phyloP scores from a whole-genome alignment of 106 monocot genomes.

The Hemerocallis citrina region DNA sequence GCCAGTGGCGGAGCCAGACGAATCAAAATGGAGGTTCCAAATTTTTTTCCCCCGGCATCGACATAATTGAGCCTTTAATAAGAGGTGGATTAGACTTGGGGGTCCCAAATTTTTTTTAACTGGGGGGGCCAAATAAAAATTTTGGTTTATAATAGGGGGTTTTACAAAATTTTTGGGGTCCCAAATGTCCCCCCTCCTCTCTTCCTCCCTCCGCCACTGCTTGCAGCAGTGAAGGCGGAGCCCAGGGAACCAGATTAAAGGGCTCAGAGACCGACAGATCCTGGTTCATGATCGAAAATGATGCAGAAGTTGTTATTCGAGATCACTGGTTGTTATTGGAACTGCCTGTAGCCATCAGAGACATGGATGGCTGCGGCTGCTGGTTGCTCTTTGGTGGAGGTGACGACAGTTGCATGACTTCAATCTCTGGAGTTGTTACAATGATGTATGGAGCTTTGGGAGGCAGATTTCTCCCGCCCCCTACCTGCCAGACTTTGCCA shows the following conservation, averaged over 20 bases:
- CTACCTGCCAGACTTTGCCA: constrained; percentile 81
- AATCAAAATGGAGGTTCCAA: no score
- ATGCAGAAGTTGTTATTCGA: not conserved
- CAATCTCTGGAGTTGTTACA: constrained; percentile 64
- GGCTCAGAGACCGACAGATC: constrained; percentile 21
- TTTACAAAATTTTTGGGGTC: no score
- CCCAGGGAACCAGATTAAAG: constrained; percentile 15
- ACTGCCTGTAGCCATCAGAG: constrained; percentile 20
- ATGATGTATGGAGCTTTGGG: constrained; percentile 72
- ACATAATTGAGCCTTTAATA: no score
- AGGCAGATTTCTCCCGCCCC: constrained; percentile 67
- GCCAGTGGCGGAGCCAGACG: no score
- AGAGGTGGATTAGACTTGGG: no score
- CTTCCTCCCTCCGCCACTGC: no score
- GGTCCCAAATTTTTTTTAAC: no score
- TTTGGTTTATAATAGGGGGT: no score
- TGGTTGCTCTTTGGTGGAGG: constrained; percentile 53
- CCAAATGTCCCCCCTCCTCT: no score
- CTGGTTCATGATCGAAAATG: constrained; percentile 11
- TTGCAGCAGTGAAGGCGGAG: constrained; percentile 17
- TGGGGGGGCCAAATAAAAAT: no score
- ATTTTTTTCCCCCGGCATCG: no score
- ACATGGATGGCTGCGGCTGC: constrained; percentile 31
- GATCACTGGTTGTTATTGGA: constrained; percentile 37
- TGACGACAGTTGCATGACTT: constrained; percentile 56